These are phyloP conservation scores for Melanomma pulvis-pyrius DNA, from an alignment of 495 filamentous ascomycete species.

Conservation along the genomic window DNA sequence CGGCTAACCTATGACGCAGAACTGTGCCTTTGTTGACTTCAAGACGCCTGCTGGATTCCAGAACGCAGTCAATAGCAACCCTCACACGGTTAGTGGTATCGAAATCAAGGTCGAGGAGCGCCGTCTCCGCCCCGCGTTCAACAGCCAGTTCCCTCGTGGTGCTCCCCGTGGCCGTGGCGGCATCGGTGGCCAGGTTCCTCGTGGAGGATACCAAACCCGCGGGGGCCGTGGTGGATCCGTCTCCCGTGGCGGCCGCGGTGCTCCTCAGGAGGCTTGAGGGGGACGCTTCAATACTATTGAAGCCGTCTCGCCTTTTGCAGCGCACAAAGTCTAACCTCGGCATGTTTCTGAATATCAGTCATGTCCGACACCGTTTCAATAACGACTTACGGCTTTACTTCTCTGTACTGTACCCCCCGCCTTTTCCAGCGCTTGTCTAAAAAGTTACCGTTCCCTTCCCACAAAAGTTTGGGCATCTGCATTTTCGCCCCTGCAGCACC, in stretches of 20 bases:
- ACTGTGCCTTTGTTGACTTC: slow-evolving; percentile 96
- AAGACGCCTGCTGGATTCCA: slow-evolving; percentile 74
- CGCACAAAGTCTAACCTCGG: not conserved
- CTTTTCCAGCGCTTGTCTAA: slow-evolving; percentile 26
- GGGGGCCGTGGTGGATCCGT: slow-evolving; percentile 38
- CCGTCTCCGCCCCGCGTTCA: slow-evolving; percentile 67
- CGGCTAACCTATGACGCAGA: slow-evolving; percentile 56
- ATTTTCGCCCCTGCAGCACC: slow-evolving; percentile 4
- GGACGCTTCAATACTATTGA: not conserved
- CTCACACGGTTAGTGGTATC: slow-evolving; percentile 79
- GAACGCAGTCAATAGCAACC: slow-evolving; percentile 80
- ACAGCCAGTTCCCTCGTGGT: slow-evolving; percentile 47
- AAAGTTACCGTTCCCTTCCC: slow-evolving; percentile 18
- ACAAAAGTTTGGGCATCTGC: slow-evolving; percentile 32
- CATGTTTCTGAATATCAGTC: slow-evolving; percentile 3
- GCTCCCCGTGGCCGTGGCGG: slow-evolving; percentile 57
- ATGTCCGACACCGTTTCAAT: slow-evolving; percentile 15
- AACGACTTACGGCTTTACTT: slow-evolving; percentile 35
- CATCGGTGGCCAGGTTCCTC: slow-evolving; percentile 40
- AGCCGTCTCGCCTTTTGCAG: not conserved
- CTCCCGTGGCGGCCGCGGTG: slow-evolving; percentile 57
- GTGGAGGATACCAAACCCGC: slow-evolving; percentile 62
- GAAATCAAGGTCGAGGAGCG: slow-evolving; percentile 86
- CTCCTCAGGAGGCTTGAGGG: slow-evolving; percentile 44
- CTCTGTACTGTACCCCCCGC: slow-evolving; percentile 33